Conservation (phyloP, 257 asterid genomes). For the Salvia miltiorrhiza region DNA sequence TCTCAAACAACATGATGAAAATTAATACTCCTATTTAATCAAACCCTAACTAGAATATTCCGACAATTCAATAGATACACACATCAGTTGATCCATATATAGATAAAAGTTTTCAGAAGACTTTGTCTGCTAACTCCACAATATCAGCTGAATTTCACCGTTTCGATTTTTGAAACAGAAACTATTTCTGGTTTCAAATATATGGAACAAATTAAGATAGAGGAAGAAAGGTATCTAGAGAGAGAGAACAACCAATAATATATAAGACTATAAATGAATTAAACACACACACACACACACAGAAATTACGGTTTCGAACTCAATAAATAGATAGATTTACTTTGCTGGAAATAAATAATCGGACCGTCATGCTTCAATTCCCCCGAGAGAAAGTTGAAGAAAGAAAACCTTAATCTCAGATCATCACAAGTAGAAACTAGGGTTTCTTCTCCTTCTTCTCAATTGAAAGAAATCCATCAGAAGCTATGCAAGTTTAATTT, state of each 20-base stretch:
- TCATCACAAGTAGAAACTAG: constrained; percentile 27
- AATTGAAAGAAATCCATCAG: constrained; percentile 23
- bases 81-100: neutral
- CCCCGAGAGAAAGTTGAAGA: constrained; percentile 44
- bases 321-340: neutral
- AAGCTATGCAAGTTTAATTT: neutral
- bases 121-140: neutral
- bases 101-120: neutral
- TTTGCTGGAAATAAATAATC: constrained; percentile 32
- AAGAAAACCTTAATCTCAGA: constrained; percentile 18
- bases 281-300: neutral
- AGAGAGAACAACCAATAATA: constrained; percentile 3
- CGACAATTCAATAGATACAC: neutral
- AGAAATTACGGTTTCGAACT: neutral
- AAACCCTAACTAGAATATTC: constrained; percentile 20
- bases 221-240: neutral
- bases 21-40: neutral
- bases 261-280: neutral
- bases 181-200: neutral
- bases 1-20: neutral
- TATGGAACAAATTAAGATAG: constrained; percentile 1
- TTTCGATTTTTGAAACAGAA: neutral
- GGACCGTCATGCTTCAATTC: constrained; percentile 78
- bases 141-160: neutral
- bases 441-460: constrained; percentile 40